These are phyloP conservation scores for Sphagnum tenellum DNA, from an alignment of 225 moss, liverwort and hornwort species.

Conservation along the genomic window DNA sequence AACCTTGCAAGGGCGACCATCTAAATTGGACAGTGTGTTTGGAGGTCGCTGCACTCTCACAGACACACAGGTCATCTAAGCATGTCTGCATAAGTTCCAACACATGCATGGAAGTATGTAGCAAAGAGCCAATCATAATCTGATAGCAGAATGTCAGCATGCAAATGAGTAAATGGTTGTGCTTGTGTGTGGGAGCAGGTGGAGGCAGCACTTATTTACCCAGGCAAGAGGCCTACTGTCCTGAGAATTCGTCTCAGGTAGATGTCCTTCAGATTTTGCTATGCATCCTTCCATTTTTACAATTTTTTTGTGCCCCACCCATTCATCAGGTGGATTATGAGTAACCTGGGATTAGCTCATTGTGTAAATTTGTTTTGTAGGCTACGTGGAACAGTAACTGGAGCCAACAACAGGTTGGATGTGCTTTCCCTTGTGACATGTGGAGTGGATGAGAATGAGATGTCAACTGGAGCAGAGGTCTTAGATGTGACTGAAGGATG, in stretches of 20 bases:
- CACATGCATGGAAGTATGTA: not conserved
- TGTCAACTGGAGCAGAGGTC: slow-evolving; percentile 45
- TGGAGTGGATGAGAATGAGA: slow-evolving; percentile 65
- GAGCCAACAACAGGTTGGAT: slow-evolving; percentile 86
- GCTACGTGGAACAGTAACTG: slow-evolving; percentile 73
- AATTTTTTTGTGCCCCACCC: slow-evolving; percentile 3
- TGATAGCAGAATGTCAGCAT: too few species aligned
- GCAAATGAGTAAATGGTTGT: not conserved
- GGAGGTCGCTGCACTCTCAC: slow-evolving; percentile 64
- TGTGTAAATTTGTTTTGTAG: slow-evolving; percentile 13
- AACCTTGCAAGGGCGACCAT: slow-evolving; percentile 51
- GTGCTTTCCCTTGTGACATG: slow-evolving; percentile 70
- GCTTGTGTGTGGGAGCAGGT: slow-evolving; percentile 38
- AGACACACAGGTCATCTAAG: slow-evolving; percentile 46
- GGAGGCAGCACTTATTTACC: slow-evolving; percentile 87
- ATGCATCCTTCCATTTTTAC: not conserved
- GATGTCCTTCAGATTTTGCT: not conserved
- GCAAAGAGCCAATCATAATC: not conserved
- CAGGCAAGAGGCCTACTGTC: slow-evolving; percentile 75
- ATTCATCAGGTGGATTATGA: too few species aligned
- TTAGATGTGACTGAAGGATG: slow-evolving; percentile 58
- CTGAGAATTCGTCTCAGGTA: slow-evolving; percentile 86
- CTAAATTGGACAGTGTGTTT: slow-evolving; percentile 66
- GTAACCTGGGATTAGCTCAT: too few species aligned
- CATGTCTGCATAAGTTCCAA: too few species aligned